phyloP scores from a whole-genome alignment of 2,329 filamentous ascomycete species.

The Colletotrichum salicis region DNA sequence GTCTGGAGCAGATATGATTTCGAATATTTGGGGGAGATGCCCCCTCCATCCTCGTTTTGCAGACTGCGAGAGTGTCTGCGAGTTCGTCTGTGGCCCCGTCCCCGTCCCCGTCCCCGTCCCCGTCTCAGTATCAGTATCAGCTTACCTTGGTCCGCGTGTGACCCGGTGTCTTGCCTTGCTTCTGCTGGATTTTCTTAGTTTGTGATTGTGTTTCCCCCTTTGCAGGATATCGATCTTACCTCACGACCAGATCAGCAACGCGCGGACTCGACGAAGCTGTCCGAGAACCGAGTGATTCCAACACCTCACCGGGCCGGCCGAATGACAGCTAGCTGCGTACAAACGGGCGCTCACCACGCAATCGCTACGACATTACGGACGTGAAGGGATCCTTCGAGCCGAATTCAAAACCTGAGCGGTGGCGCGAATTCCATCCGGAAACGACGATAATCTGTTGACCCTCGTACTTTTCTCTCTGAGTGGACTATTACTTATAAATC shows the following conservation, averaged over 20 bases:
- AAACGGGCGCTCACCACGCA: conserved; percentile 12
- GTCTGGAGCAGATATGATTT: not conserved
- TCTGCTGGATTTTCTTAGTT: not conserved
- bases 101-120: not conserved
- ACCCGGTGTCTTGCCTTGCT: conserved; percentile 2
- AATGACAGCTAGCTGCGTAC: conserved; percentile 2
- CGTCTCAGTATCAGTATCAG: not conserved
- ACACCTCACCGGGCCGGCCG: conserved; percentile 5
- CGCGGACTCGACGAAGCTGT: conserved; percentile 5
- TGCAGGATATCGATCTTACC: not conserved
- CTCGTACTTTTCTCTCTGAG: not conserved
- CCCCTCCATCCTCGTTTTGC: not conserved
- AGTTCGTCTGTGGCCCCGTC: not conserved
- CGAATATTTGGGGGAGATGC: conserved; percentile 21
- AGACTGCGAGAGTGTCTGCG: not conserved
- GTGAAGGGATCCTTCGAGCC: conserved; percentile 3
- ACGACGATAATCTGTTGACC: not conserved
- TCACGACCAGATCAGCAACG: not conserved
- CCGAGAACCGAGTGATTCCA: not conserved
- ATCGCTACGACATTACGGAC: conserved; percentile 6
- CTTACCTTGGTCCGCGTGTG: not conserved
- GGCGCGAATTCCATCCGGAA: not conserved
- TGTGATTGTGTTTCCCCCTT: not conserved
- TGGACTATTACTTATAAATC: not conserved
- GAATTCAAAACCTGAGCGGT: not conserved